Conservation (phyloP, 2,329 filamentous ascomycete genomes). For the Exophiala aquamarina region DNA sequence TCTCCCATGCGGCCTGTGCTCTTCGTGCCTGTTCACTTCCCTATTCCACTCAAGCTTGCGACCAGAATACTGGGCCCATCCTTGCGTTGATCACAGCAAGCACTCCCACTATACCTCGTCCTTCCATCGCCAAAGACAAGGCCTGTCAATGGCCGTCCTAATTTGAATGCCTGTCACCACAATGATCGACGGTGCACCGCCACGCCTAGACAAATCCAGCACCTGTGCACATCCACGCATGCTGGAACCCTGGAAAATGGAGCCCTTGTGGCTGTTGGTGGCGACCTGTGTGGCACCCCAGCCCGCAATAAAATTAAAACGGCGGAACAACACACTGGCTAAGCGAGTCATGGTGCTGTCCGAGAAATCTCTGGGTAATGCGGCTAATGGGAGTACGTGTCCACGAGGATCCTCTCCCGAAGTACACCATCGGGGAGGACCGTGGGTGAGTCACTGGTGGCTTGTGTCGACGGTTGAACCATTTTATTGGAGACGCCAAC, state of each 20-base stretch:
- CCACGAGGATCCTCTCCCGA: slow-evolving; percentile 1
- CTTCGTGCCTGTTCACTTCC: not conserved
- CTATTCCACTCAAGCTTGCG: not conserved
- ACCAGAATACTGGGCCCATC: not conserved
- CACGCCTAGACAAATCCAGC: not conserved
- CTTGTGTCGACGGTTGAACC: not conserved
- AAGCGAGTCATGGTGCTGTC: not conserved
- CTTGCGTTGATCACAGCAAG: not conserved
- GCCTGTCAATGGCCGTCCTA: not conserved
- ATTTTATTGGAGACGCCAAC: not conserved
- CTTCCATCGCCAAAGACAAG: not conserved
- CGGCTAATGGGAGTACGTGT: not conserved
- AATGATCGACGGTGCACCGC: slow-evolving; percentile 3
- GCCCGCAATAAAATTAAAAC: not conserved
- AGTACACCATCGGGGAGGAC: not conserved
- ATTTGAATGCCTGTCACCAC: not conserved
- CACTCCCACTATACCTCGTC: not conserved
- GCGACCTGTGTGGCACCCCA: not conserved
- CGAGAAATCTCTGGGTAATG: not conserved
- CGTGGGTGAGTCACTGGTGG: not conserved
- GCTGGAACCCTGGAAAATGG: not conserved
- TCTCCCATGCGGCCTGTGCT: too few relatives aligned
- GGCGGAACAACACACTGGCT: not conserved
- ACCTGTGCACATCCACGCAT: not conserved
- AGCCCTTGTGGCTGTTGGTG: not conserved